A percentile compares a stretch with the other conserved stretches of the same genome.
Conservation (phyloP, 2,329 filamentous ascomycete species). For the Microdochium bolleyi region DNA sequence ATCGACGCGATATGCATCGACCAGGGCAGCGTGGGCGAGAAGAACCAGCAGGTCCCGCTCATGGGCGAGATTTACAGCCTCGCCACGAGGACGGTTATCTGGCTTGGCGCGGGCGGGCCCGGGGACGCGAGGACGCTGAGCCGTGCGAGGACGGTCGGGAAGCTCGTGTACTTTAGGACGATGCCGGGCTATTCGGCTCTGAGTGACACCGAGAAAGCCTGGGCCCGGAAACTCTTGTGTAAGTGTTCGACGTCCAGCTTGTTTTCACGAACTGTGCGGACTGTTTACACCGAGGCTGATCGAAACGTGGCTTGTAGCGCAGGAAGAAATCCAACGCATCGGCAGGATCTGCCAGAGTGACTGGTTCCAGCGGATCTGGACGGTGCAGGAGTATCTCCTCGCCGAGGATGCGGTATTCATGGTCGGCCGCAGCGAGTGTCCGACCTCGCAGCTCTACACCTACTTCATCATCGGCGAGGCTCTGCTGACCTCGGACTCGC, state of each 20-base stretch:
- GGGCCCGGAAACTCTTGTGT: neutral
- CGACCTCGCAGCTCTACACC: slow-evolving; percentile 4
- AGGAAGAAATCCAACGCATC: neutral
- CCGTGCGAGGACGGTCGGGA: neutral
- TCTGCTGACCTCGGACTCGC: neutral
- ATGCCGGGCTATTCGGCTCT: neutral
- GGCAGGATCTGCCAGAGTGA: neutral
- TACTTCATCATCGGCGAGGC: slow-evolving; percentile 1
- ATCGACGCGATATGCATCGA: slow-evolving; percentile 12
- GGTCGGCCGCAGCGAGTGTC: neutral
- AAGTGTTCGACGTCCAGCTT: neutral
- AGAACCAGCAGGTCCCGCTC: slow-evolving; percentile 7
- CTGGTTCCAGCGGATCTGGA: slow-evolving; percentile 9
- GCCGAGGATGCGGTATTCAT: slow-evolving; percentile 3
- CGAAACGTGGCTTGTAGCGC: neutral
- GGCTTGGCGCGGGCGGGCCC: slow-evolving; percentile 5
- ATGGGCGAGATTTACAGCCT: slow-evolving; percentile 11
- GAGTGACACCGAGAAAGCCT: neutral
- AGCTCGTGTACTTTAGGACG: neutral
- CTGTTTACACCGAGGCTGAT: no score
- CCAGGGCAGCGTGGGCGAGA: slow-evolving; percentile 8
- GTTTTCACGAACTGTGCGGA: no score
- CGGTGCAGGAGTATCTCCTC: slow-evolving; percentile 7
- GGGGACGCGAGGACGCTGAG: neutral
- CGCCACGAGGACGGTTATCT: slow-evolving; percentile 8